A percentile compares a stretch with the other conserved stretches of the same genome.
Conservation (phyloP, 1,284 basidiomycete genomes). For the Amylostereum chailletii region DNA sequence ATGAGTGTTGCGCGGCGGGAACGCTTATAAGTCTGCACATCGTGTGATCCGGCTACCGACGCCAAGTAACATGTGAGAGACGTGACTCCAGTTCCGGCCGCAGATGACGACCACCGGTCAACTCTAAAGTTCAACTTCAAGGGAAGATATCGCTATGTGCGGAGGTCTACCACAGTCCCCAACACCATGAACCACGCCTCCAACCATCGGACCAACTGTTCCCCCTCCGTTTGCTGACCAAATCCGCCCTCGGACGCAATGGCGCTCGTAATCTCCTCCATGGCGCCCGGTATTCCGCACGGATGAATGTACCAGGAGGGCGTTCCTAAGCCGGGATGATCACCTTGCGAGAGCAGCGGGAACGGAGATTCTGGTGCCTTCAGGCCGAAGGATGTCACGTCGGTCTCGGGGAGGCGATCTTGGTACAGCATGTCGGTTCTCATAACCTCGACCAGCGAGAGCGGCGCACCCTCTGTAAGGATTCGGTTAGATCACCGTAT, state of each 20-base stretch:
- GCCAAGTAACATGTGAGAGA: too few species aligned
- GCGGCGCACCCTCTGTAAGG: conserved; percentile 51
- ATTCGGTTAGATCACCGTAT: conserved; percentile 1
- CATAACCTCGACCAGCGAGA: conserved; percentile 47
- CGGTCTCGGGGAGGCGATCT: conserved; percentile 32
- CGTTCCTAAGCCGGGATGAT: conserved; percentile 66
- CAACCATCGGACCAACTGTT: conserved; percentile 39
- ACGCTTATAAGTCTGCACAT: too few species aligned
- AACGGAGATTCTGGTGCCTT: conserved; percentile 43
- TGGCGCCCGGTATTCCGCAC: conserved; percentile 59
- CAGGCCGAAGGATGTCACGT: conserved; percentile 44
- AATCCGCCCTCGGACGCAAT: conserved; percentile 16
- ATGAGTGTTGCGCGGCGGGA: too few species aligned
- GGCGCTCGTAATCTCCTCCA: conserved; percentile 59
- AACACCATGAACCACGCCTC: conserved; percentile 72
- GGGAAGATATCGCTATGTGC: conserved; percentile 5
- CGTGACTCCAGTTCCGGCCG: too few species aligned
- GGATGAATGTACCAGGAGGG: conserved; percentile 81
- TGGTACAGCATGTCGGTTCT: conserved; percentile 50
- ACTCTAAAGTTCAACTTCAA: background rate
- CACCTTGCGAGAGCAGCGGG: conserved; percentile 73
- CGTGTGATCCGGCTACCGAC: too few species aligned
- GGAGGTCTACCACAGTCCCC: conserved; percentile 47
- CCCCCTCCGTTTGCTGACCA: conserved; percentile 21
- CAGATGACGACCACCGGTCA: too few species aligned